Percentiles rank a stretch among this genome's conserved stretches.
Conservation (phyloP, 257 asterid genomes). For the Prunella vulgaris region DNA sequence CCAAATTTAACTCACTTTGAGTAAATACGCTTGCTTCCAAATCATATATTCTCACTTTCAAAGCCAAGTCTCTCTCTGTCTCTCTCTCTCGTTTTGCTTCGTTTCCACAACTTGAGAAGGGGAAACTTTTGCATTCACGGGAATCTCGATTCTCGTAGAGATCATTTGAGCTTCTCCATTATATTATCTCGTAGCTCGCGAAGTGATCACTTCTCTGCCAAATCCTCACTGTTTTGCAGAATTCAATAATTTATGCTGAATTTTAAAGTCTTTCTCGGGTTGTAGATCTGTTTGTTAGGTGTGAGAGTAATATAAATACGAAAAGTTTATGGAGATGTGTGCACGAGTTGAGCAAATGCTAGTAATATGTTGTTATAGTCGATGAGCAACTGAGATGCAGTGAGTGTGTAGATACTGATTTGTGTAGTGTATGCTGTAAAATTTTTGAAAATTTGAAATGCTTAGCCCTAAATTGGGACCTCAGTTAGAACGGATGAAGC, state of each 20-base stretch:
- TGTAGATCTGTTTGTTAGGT: constrained; percentile 20
- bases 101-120: constrained; percentile 3
- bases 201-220: constrained; percentile 20
- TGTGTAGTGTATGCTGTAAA: constrained; percentile 11
- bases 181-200: constrained; percentile 23
- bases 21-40: too few relatives aligned
- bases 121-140: constrained; percentile 19
- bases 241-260: constrained; percentile 12
- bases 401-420: neutral
- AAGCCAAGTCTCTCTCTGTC: constrained; percentile 20
- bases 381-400: constrained; percentile 13
- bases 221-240: constrained; percentile 25
- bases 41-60: constrained; percentile 19
- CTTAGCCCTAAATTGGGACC: constrained; percentile 25
- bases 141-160: constrained; percentile 18
- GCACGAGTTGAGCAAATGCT: constrained; percentile 13
- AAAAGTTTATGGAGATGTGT: neutral
- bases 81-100: neutral
- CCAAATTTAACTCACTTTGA: neutral
- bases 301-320: constrained; percentile 11
- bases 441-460: neutral
- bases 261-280: neutral
- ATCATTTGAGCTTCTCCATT: constrained; percentile 18
- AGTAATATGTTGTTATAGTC: neutral
- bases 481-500: constrained; percentile 33